Evolutionary conservation across 2,329 filamentous ascomycete genomes (phyloP), one percentile per base, ranked within the genome.

Genomic region (Alternaria triticimaculans): DNA sequence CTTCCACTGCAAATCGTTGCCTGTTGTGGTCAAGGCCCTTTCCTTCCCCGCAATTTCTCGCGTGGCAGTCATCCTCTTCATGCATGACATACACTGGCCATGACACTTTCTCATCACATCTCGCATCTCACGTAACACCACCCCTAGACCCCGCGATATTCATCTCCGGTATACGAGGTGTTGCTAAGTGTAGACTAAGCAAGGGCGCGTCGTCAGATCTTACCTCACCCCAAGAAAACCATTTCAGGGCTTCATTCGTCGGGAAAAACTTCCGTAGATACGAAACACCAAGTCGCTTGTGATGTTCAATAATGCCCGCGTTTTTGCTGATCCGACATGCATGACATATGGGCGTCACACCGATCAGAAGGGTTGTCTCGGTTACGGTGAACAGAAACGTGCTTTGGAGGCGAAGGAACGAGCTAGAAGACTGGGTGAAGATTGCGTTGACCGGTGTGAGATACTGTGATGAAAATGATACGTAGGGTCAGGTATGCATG

Each of bases 361-460:
- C 53, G 53, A 55, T 55, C 37, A 55, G 21, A 44, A 26, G 6
- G 25, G 11, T 18, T 30, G 23, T 45, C 25, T 57, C 33, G 45
- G 53, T 33, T 50, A 20, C 18, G n/a, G 21, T 30, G 30, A 10
- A 23, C 26, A 53, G 25, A 7, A 20, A 30, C 51, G 20, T 33
- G 51, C 21, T 7, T 20, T 1, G 50, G 11, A 23, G 10, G 12
- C 30, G 33, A 20, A 23, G 15, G 23, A 25, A 44, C 18, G n/a
- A 20, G 48, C 21, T 59, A 41, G n/a, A 60, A 55, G 50, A 15
- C 26, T 50, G 33, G 14, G 14, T 45, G n/a, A 26, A 11, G 9
- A 25, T 20, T 49, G 43, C 49, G 46, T 63, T 51, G 20, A 44
- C 53, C 28, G 55, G 43, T 55, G 55, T 55, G 33, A 54, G 48